Conservation (phyloP, 139 green algal species). For the Chlorella sp. region DNA sequence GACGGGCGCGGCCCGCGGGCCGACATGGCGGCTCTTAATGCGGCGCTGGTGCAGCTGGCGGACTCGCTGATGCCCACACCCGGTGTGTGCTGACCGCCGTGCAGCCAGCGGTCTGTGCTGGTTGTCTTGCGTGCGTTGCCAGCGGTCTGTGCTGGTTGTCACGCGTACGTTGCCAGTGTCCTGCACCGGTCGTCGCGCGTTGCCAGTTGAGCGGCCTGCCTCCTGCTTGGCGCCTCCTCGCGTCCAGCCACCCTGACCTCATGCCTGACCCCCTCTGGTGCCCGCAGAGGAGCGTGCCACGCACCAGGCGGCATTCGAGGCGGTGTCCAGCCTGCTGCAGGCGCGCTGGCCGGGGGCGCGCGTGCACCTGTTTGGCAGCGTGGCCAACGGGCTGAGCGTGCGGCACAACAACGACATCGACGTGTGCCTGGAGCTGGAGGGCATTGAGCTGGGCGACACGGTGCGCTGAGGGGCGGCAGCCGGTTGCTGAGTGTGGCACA, state of each 20-base stretch:
- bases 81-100: neutral
- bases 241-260: neutral
- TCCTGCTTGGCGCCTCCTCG: neutral
- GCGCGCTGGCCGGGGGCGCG: conserved; percentile 50
- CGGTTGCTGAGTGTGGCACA: too few relatives aligned
- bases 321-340: conserved; percentile 51
- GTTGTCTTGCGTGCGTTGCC: too few relatives aligned
- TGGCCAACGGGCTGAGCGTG: conserved; percentile 74
- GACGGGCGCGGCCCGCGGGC: conserved; percentile 30
- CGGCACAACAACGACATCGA: conserved; percentile 82
- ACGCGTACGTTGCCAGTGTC: too few relatives aligned
- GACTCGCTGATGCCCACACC: conserved; percentile 47
- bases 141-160: neutral
- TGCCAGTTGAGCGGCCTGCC: too few relatives aligned
- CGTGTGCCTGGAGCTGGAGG: conserved; percentile 70
- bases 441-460: conserved; percentile 20
- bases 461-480: neutral
- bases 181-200: neutral
- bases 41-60: conserved; percentile 53
- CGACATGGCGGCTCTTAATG: conserved; percentile 51
- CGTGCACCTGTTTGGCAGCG: conserved; percentile 74
- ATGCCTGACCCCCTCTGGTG: neutral
- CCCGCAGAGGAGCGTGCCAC: conserved; percentile 48
- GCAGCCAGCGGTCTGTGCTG: neutral
- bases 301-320: conserved; percentile 49